Base-by-base conservation (phyloP, 352 stramenopile genomes). In the Pythium biforme region DNA sequence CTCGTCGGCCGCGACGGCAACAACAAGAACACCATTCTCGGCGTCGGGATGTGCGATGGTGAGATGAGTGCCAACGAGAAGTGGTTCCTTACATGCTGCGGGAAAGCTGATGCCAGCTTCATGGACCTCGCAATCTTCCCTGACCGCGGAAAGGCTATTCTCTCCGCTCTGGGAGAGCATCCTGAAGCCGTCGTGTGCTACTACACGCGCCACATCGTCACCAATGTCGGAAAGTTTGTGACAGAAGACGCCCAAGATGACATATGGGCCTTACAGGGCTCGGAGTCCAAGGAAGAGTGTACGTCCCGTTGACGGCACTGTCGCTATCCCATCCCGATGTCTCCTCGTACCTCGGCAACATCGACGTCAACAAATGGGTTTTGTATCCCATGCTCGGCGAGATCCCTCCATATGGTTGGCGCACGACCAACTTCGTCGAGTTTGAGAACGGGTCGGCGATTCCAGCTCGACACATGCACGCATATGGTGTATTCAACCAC, bases 1-100 rank as follows among this genome's bases (percentile, higher is more conserved):
- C 56, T 85, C 10, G 54, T 74, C 47, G 73, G 66, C 25, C 71
- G 70, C 33, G 67, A 85, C 57, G 73, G 76, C 25, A 79, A 85
- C 55, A 76, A 77, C 34, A 58, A 71, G 41, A 63, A 64, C 27
- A 73, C 61, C 23, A 68, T 69, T 0, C 45, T 79, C 33, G 76
- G 72, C 0, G 55, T 85, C 22, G 74, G 62, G 25, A 52, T 85
- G 20, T 81, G 72, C 54, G 62, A 74, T 9, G 6, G 14, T 2
- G 48, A 55, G 15, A 17, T 23, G 12, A 17, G 8, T 1, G 5
- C 3, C 48, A 55, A 55, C 27, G 22, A 15, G 14, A 8, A 2
- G 14, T 55, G 48, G 48, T 55, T 55, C 14, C 27, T 55, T 4
- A 1, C 0, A 2, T 5, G 15, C 1, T 39, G 26, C 26, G 14